Percentiles rank a stretch among this genome's conserved stretches.
Evolutionary conservation across 352 stramenopile genomes (phyloP).

Genomic region (Phytopythium boreale): DNA sequence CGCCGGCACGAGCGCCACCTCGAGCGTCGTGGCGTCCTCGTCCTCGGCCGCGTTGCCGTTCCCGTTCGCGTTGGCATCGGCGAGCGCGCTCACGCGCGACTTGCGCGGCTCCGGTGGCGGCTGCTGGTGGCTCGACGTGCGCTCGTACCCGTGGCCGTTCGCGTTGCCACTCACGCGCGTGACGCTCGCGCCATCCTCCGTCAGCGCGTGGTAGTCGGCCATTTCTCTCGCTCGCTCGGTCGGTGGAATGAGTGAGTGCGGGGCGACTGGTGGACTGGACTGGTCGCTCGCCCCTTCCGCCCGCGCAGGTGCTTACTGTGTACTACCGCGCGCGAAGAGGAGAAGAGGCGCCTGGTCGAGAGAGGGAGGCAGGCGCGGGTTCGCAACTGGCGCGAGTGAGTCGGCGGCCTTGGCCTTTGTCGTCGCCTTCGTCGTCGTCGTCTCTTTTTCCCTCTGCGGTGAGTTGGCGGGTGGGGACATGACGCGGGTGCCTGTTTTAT

Average conservation of each 20-base stretch:
- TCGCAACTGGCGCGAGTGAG: not conserved
- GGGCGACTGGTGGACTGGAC: too few relatives aligned
- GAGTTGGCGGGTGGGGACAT: too few relatives aligned
- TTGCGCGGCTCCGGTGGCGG: slow-evolving; percentile 8
- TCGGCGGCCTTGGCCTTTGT: too few relatives aligned
- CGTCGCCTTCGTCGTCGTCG: too few relatives aligned
- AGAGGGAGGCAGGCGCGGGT: not conserved
- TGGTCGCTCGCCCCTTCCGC: not conserved
- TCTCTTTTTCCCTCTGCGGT: not conserved
- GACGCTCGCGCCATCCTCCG: slow-evolving; percentile 13
- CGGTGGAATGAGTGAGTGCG: too few relatives aligned
- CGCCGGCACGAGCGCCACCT: slow-evolving; percentile 14
- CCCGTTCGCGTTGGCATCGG: not conserved
- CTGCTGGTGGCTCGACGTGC: slow-evolving; percentile 14
- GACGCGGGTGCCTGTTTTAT: not conserved
- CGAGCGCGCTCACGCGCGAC: slow-evolving; percentile 7
- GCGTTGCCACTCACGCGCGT: slow-evolving; percentile 1
- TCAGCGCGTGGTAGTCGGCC: slow-evolving; percentile 29
- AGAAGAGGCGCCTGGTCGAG: not conserved
- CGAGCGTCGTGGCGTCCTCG: slow-evolving; percentile 12
- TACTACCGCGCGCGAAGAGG: not conserved
- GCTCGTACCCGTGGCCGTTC: slow-evolving; percentile 18
- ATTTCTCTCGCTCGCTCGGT: not conserved
- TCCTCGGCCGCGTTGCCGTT: slow-evolving; percentile 17
- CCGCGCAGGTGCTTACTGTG: not conserved